Evolutionary conservation across 1,284 basidiomycete species (phyloP).

Genomic region (Agroathelia rolfsii): DNA sequence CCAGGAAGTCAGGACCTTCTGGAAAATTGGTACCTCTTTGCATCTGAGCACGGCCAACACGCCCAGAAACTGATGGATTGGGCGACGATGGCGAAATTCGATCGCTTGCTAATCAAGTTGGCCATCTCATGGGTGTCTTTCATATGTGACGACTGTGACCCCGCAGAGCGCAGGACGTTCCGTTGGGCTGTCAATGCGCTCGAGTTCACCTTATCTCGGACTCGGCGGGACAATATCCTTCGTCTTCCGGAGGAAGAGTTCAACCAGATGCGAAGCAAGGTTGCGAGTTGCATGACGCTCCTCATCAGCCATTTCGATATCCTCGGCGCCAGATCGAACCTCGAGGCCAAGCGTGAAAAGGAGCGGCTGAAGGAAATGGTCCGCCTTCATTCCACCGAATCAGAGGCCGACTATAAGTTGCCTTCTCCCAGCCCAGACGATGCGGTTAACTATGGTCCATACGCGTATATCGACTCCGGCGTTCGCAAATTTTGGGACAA

Average conservation of each 20-base stretch:
- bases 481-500: constrained; percentile 69
- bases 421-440: constrained; percentile 23
- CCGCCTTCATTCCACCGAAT: constrained; percentile 47
- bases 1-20: constrained; percentile 78
- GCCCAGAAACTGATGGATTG: constrained; percentile 84
- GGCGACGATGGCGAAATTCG: constrained; percentile 64
- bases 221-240: constrained; percentile 84
- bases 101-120: constrained; percentile 73
- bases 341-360: constrained; percentile 82
- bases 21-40: constrained; percentile 94
- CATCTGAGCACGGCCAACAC: constrained; percentile 89
- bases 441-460: constrained; percentile 25
- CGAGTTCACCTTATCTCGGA: constrained; percentile 88
- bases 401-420: constrained; percentile 37
- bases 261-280: constrained; percentile 81
- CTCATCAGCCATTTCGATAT: constrained; percentile 98
- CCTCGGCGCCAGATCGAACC: constrained; percentile 81
- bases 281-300: constrained; percentile 93
- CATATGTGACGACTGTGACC: constrained; percentile 97
- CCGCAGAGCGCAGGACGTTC: constrained; percentile 94
- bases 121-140: constrained; percentile 98
- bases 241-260: constrained; percentile 86
- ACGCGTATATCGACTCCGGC: constrained; percentile 49
- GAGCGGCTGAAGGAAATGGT: constrained; percentile 72
- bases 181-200: constrained; percentile 97